phyloP scores from a whole-genome alignment of 768 basidiomycete genomes.

The Pluteus cervinus region DNA sequence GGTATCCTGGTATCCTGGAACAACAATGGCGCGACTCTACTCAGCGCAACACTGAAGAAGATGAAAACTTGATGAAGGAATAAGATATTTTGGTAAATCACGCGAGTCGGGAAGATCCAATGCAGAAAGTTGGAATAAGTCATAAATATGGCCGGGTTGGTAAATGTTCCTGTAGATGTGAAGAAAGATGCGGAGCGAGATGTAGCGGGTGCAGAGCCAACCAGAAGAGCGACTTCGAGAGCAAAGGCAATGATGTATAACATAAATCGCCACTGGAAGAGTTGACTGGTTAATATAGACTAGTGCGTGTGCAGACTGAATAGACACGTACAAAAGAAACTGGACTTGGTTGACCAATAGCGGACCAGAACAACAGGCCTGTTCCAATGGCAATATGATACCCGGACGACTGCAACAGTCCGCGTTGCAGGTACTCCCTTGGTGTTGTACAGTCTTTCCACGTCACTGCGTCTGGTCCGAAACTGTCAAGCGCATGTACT shows the following conservation, averaged over 20 bases:
- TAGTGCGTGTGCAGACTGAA: conserved; percentile 16
- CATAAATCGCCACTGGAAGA: conserved; percentile 69
- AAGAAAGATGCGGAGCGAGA: conserved; percentile 8
- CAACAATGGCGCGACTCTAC: conserved; percentile 63
- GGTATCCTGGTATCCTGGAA: too few relatives aligned
- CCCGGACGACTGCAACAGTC: conserved; percentile 53
- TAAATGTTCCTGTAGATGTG: conserved; percentile 11
- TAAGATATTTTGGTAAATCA: conserved; percentile 70
- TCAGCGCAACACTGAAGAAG: conserved; percentile 67
- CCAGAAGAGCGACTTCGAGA: conserved; percentile 59
- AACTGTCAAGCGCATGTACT: conserved; percentile 36
- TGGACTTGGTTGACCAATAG: conserved; percentile 51
- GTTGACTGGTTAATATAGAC: conserved; percentile 6
- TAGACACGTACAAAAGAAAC: conserved; percentile 55
- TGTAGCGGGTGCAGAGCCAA: conserved; percentile 22
- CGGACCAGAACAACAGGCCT: conserved; percentile 55
- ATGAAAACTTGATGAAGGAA: conserved; percentile 76
- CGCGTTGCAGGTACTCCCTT: conserved; percentile 63
- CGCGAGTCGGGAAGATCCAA: conserved; percentile 54
- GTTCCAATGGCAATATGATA: conserved; percentile 62
- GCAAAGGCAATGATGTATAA: conserved; percentile 58
- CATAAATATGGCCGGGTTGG: conserved; percentile 13
- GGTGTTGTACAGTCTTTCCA: conserved; percentile 65
- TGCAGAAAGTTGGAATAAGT: conserved; percentile 14
- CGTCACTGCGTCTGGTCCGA: conserved; percentile 64